These are phyloP conservation scores for Apiosordaria backusii DNA, from an alignment of 495 filamentous ascomycete species.

Conservation along the genomic window DNA sequence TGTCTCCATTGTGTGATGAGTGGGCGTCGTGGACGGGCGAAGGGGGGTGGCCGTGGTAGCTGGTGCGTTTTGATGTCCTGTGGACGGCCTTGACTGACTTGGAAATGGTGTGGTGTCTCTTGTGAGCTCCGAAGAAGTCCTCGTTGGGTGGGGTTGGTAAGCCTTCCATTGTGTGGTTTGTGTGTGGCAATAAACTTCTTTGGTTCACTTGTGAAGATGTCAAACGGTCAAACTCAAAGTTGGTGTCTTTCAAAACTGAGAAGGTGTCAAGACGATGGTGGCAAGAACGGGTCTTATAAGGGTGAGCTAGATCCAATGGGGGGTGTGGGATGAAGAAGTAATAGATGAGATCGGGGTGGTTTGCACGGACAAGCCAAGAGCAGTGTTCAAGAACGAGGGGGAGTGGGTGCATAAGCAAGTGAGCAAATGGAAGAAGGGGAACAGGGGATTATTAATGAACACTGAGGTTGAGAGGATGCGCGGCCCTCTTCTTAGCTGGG, in stretches of 20 bases:
- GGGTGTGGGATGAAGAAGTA: background rate
- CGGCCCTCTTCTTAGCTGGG: background rate
- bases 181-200: background rate
- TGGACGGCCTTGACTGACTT: slow-evolving; percentile 34
- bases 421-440: background rate
- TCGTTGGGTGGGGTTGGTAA: slow-evolving; percentile 47
- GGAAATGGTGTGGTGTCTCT: slow-evolving; percentile 33
- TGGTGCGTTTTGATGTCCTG: slow-evolving; percentile 29
- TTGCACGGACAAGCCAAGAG: background rate
- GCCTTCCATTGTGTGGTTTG: slow-evolving; percentile 38
- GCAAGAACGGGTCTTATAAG: background rate
- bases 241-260: background rate
- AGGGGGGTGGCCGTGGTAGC: slow-evolving; percentile 28
- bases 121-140: slow-evolving; percentile 29
- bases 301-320: background rate
- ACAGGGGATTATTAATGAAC: slow-evolving; percentile 8
- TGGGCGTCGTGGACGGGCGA: slow-evolving; percentile 30
- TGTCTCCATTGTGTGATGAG: slow-evolving; percentile 37
- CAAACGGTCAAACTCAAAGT: background rate
- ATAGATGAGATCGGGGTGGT: background rate
- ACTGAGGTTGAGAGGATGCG: background rate
- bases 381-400: slow-evolving; percentile 3
- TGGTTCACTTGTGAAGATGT: background rate
- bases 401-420: slow-evolving; percentile 7
- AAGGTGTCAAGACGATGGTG: background rate